Base-by-base conservation (phyloP, 1,139 yeast genomes). In the Saccharomycopsis hybrid region DNA sequence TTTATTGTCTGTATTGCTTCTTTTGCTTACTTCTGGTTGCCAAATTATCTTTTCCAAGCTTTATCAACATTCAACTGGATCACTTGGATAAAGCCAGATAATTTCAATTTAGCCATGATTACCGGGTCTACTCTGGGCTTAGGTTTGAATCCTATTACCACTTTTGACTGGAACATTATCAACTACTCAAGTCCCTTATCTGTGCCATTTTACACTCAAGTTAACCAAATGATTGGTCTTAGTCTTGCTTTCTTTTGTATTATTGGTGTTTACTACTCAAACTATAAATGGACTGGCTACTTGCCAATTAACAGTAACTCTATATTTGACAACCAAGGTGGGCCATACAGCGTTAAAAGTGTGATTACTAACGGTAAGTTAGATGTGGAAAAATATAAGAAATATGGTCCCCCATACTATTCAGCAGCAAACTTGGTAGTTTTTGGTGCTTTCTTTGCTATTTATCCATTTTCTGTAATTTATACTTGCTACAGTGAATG, bases 41-140 rank as follows among this genome's bases (percentile, higher is more conserved):
- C 86, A 11, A 67, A 69, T 50, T 78, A 70, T 55, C 56, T 79
- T 5, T 76, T 78, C 60, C 62, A 63, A 43, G 80, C 80, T 0
- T 61, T 80, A 13, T 70, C 77, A 2, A 64, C 67, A 13, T 80
- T 80, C 64, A 78, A 76, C 60, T 80, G 85, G 85, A 72, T 76
- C 62, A 73, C 80, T 3, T 81, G 86, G 86, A 78, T 80, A 46
- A 65, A 70, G 3, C 85, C 85, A 24, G 57, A 70, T 38, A 80
- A 77, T 59, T 67, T 75, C 56, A 71, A 73, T 51, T 62, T 82
- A 46, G 82, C 80, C 7, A 66, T 69, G 7, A 66, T 82, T 40
- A 77, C 82, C 1, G 88, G 87, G 2, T 62, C 72, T 2, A 57
- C 60, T 9, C 51, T 59, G 27, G 85, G 85, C 18, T 60, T 79